Evolutionary conservation across 1,284 basidiomycete species (phyloP), one percentile per base, ranked within the genome.

Genomic region (Pisolithus thermaeus): DNA sequence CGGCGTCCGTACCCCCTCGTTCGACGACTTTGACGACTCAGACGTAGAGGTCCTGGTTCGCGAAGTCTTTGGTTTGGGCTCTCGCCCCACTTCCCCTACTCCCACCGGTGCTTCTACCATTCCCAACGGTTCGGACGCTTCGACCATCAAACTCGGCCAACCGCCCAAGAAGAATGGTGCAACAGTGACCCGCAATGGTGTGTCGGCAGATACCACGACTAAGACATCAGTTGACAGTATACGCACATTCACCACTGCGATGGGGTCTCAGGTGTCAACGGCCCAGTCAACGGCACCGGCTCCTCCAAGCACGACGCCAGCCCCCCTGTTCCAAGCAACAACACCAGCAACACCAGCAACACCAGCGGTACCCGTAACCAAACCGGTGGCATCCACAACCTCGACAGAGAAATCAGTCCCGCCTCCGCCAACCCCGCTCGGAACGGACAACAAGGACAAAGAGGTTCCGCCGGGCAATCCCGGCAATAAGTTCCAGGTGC

Each of bases 11-110:
- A 64, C 61, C 18, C 67, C 70, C 1, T 69, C 71, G 2, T 64
- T 67, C 0, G 66, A 70, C 11, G 67, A 68, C 48, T 66, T 74
- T 42, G 68, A 70, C 42, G 68, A 70, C 16, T 57, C 57, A 1
- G 66, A 69, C n/a, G 64, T 77, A 38, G 68, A 70, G 23, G 49
- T 56, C 5, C 62, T 74, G 28, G 63, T 74, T 53, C 63, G 62
- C 40, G 70, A 69, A 18, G 67, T 74, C 50, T 74, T 74, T 54
- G 58, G 59, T 51, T 62, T 73, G 25, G 57, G 54, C 7, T 44
- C 61, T 38, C 66, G 64, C 27, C 59, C 66, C 18, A 47, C 53
- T 8, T 68, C 64, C 6, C 58, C 66, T 6, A 25, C 27, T 23
- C 20, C 52, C 7, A 52, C 59, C 4, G 48, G 57, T 9, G 42